Evolutionary conservation across 257 asterid species (phyloP).

Genomic region (Rubia yunnanensis): DNA sequence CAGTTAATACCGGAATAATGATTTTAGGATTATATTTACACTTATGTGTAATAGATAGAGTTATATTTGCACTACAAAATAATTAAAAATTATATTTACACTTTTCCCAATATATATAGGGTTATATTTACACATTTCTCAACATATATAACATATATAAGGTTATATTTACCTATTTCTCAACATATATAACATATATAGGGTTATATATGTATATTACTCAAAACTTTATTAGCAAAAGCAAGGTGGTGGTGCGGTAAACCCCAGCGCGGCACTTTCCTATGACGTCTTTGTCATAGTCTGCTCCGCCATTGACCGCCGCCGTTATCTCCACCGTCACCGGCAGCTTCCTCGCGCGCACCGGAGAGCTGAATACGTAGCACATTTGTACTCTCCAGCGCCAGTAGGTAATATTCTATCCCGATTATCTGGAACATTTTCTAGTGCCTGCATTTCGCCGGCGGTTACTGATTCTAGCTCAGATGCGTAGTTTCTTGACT

Average conservation of each 20-base stretch:
- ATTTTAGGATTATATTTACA: no score
- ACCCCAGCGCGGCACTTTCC: neutral
- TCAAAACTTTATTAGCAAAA: constrained; percentile 8
- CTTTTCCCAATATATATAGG: no score
- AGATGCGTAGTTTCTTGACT: neutral
- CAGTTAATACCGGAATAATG: no score
- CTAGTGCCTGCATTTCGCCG: neutral
- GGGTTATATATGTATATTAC: no score
- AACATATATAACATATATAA: no score
- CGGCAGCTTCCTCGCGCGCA: constrained; percentile 3
- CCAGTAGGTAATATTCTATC: constrained; percentile 8
- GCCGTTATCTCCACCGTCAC: neutral
- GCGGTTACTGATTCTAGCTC: constrained; percentile 1
- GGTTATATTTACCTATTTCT: no score
- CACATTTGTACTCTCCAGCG: constrained; percentile 2
- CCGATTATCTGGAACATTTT: neutral
- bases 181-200: no score
- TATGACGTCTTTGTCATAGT: neutral
- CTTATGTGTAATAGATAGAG: no score
- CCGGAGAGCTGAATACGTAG: neutral
- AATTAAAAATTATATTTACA: no score
- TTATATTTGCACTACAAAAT: no score
- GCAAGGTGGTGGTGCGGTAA: constrained; percentile 5
- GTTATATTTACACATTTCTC: no score
- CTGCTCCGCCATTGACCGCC: constrained; percentile 18